phyloP scores from a whole-genome alignment of 2,329 filamentous ascomycete species.

The Endothia cerciana region DNA sequence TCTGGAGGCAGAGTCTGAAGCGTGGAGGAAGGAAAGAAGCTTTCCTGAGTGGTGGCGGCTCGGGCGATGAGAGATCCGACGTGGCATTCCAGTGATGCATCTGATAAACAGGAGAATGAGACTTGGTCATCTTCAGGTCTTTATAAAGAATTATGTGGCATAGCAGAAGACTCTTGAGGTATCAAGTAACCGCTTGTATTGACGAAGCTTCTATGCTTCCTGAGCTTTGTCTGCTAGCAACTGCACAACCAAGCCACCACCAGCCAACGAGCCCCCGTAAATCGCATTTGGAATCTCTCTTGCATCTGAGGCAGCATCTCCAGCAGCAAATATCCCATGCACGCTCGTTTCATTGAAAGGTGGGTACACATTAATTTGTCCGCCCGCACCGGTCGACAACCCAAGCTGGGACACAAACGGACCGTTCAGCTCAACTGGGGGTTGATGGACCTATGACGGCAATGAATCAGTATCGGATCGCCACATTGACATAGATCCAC shows the following conservation, averaged over 20 bases:
- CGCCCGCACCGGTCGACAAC: slow-evolving; percentile 13
- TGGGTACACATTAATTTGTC: slow-evolving; percentile 21
- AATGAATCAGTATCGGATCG: background rate
- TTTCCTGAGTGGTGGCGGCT: slow-evolving; percentile 16
- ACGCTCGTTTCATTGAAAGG: slow-evolving; percentile 25
- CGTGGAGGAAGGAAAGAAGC: slow-evolving; percentile 38
- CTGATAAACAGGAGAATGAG: background rate
- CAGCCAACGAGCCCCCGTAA: slow-evolving; percentile 18
- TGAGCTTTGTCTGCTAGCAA: slow-evolving; percentile 19
- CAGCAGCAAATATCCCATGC: slow-evolving; percentile 25
- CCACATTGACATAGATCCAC: background rate
- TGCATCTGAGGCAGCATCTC: slow-evolving; percentile 22
- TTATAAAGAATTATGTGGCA: background rate
- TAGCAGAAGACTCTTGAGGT: background rate
- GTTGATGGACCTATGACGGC: slow-evolving; percentile 8
- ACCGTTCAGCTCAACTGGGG: slow-evolving; percentile 19
- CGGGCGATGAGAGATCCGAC: background rate
- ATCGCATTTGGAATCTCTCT: slow-evolving; percentile 19
- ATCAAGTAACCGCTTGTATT: background rate
- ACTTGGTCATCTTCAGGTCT: background rate
- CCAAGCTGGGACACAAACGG: slow-evolving; percentile 19
- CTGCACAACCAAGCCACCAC: slow-evolving; percentile 18
- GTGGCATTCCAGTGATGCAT: background rate
- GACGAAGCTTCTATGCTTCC: background rate
- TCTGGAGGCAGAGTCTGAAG: slow-evolving; percentile 40